Evolutionary conservation across 192 early-diverging fungal species (phyloP), one percentile per base, ranked within the genome.

Genomic region (Dispira simplex): DNA sequence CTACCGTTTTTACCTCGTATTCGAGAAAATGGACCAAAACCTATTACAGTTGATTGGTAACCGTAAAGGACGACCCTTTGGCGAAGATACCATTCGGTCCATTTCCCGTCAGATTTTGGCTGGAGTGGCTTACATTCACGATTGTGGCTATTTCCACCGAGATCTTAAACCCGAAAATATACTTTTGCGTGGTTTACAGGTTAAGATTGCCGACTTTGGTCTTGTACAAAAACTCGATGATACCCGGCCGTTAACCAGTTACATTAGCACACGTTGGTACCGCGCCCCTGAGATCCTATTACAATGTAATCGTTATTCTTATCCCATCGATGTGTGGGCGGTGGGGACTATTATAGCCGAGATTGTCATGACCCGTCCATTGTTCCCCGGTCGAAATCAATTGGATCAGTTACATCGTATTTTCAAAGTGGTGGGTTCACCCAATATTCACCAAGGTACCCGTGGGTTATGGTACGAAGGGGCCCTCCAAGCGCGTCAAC

Each of bases 161-260:
- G 93, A 99, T 68, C 88, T 99, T 79, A 97, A 97, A 73, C 94
- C 93, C 58, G 96, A 99, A 71, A 99, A 99, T 69, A 75, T 99
- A 14, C 74, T 99, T 8, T 81, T 95, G 54, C 65, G 73, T 3
- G 62, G 71, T 14, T 68, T 77, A 0, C 77, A 74, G 47, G 75
- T 88, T 46, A 99, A 97, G 76, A 86, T 99, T 64, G 95, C 90
- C 18, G 96, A 99, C 73, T 93, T 99, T 80, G 95, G 96, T 11
- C 75, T 99, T 23, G 92, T 94, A 46, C 77, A 90, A 49, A 91
- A 97, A 66, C 83, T 92, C 65, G 84, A 92, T 64, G 87, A 82
- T 71, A 79, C 83, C 46, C 87, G 90, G 1, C 95, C 96, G 44
- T 92, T 93, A 65, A 97, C 96, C 27, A 91, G 93, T 66, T 99